Evolutionary conservation across 2,329 filamentous ascomycete genomes (phyloP).

Genomic region (Neofusicoccum parvum): DNA sequence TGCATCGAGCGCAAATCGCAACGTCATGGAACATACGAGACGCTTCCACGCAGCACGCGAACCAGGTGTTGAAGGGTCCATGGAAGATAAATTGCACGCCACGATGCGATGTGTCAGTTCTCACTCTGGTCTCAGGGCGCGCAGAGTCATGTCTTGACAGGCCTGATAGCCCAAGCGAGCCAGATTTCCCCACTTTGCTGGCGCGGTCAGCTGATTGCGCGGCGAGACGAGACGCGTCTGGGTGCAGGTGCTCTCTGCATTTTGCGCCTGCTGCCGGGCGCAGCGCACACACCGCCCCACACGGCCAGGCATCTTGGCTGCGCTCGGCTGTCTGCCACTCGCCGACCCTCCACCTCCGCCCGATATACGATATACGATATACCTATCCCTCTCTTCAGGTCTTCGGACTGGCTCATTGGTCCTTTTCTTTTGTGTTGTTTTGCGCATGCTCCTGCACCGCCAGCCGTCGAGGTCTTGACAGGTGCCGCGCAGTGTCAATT

Average conservation of each 20-base stretch:
- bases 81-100: background rate
- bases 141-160: no score
- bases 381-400: background rate
- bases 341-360: background rate
- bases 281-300: background rate
- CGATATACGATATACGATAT: background rate
- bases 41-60: background rate
- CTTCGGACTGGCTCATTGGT: background rate
- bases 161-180: no score
- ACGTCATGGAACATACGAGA: slow-evolving; percentile 7
- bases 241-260: background rate
- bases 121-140: background rate
- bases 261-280: background rate
- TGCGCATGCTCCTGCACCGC: background rate
- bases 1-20: background rate
- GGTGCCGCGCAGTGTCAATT: background rate
- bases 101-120: background rate
- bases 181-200: no score
- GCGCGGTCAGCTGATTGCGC: background rate
- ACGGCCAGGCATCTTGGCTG: background rate
- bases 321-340: background rate
- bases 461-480: background rate
- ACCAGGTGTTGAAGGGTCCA: background rate
- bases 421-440: background rate
- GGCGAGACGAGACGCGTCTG: background rate